A percentile compares a stretch with the other conserved stretches of the same genome.
Conservation (phyloP, 805 yeast genomes). For the Scheffersomyces spartinae region DNA sequence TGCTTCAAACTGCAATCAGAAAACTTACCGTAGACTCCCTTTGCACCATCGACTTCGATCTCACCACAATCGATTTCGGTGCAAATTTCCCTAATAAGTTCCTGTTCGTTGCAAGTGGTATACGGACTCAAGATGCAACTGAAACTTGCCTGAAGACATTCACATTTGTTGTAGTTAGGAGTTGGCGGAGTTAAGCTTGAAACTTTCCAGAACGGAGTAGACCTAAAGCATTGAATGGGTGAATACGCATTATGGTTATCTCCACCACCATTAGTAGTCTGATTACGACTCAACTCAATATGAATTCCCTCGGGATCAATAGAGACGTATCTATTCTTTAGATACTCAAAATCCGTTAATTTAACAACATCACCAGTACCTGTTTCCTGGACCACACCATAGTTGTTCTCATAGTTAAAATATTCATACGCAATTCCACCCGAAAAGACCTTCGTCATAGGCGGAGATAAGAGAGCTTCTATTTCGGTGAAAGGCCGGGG, state of each 20-base stretch:
- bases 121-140: constrained; percentile 24
- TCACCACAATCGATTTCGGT: constrained; percentile 25
- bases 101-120: constrained; percentile 9
- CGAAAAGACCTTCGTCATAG: constrained; percentile 26
- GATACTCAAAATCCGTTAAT: constrained; percentile 18
- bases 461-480: constrained; percentile 19
- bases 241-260: constrained; percentile 3
- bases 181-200: constrained; percentile 21
- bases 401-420: constrained; percentile 22
- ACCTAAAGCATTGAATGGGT: constrained; percentile 1
- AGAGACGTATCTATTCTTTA: constrained; percentile 12
- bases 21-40: constrained; percentile 30
- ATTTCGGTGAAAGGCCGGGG: constrained; percentile 30
- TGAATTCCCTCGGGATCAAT: constrained; percentile 11
- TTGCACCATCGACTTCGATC: constrained; percentile 19
- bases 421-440: constrained; percentile 29
- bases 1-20: constrained; percentile 29
- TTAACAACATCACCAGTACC: constrained; percentile 14
- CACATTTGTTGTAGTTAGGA: constrained; percentile 33
- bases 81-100: constrained; percentile 23
- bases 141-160: constrained; percentile 29
- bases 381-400: constrained; percentile 22
- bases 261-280: too few relatives aligned
- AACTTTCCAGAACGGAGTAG: constrained; percentile 9
- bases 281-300: too few relatives aligned